These are phyloP conservation scores for Pichia sp. DNA, from an alignment of 1,139 yeast genomes.

Conservation along the genomic window DNA sequence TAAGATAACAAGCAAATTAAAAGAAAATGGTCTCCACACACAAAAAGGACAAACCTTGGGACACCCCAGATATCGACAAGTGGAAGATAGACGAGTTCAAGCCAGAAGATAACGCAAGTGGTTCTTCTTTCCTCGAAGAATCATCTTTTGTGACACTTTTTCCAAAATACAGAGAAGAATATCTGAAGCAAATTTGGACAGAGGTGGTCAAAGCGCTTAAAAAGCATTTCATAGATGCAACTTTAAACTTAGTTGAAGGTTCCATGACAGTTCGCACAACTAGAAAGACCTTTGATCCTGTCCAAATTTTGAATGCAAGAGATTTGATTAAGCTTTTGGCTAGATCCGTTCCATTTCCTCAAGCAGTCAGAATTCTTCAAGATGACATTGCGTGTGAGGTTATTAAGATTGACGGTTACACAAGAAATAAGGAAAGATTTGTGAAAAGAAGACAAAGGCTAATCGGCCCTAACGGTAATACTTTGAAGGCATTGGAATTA, in stretches of 20 bases:
- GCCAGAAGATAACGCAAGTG: conserved; percentile 84
- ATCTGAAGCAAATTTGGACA: conserved; percentile 86
- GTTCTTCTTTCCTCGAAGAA: conserved; percentile 87
- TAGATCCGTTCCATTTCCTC: conserved; percentile 95
- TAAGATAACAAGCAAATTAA: not conserved
- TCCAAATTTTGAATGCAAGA: conserved; percentile 87
- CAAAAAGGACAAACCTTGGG: conserved; percentile 97
- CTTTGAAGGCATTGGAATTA: conserved; percentile 89
- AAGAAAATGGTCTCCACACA: conserved; percentile 73
- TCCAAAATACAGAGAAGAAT: conserved; percentile 94
- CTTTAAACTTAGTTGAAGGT: conserved; percentile 89
- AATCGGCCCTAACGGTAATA: conserved; percentile 96
- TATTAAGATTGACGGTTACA: conserved; percentile 87
- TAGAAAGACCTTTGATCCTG: conserved; percentile 92
- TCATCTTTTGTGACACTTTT: conserved; percentile 91
- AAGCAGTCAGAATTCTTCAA: conserved; percentile 84
- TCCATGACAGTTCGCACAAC: conserved; percentile 97
- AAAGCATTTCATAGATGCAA: conserved; percentile 70
- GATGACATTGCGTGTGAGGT: conserved; percentile 96
- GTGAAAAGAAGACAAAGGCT: conserved; percentile 93
- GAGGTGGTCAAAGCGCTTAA: conserved; percentile 83
- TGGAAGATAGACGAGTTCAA: conserved; percentile 89
- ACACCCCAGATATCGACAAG: conserved; percentile 89
- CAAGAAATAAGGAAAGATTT: conserved; percentile 87
- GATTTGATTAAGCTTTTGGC: conserved; percentile 91